Base-by-base conservation (phyloP, 1,139 yeast genomes). In the Yamadazyma blattariae region DNA sequence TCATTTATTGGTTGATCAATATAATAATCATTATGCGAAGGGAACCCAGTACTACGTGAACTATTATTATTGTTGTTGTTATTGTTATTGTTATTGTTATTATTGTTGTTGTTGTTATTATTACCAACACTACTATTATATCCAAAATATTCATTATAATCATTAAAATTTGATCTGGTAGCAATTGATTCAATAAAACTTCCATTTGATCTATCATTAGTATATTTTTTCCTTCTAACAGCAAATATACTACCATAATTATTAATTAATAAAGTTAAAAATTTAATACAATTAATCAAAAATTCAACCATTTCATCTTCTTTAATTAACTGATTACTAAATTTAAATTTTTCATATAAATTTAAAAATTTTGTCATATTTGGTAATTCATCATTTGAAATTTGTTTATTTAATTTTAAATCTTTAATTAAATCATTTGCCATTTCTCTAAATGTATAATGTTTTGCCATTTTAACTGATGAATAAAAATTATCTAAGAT, bases 281-380 rank as follows among this genome's bases (percentile, higher is more conserved):
- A 44, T 35, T 50, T 51, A 24, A 57, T 59, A 42, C 60, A 56
- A 30, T 54, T 54, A 19, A 59, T 36, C 71, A 89, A 75, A 48
- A 87, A 81, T 27, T 64, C 68, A 25, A 79, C 61, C 49, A 89
- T 78, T 32, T 83, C 82, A 2, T 58, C 63, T 42, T 83, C 82
- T 1, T 71, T 58, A 11, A 88, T 77, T 14, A 80, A 69, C 17
- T 69, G 58, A 1, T 84, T 84, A 1, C 94, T 77, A 55, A 79
- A 90, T 41, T 89, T 66, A 25, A 83, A 69, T 33, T 66, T 65
- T 45, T 89, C 96, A 57, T 88, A 89, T n/a, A 77, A 56, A 1
- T 61, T 63, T 9, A 82, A 60, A 43, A 82, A 49, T 24, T 45
- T 51, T 25, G 44, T 59, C n/a, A 56, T 52, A 33, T 59, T 47